phyloP scores from a whole-genome alignment of 441 rosid genomes.

The Pelargonium citronellum region DNA sequence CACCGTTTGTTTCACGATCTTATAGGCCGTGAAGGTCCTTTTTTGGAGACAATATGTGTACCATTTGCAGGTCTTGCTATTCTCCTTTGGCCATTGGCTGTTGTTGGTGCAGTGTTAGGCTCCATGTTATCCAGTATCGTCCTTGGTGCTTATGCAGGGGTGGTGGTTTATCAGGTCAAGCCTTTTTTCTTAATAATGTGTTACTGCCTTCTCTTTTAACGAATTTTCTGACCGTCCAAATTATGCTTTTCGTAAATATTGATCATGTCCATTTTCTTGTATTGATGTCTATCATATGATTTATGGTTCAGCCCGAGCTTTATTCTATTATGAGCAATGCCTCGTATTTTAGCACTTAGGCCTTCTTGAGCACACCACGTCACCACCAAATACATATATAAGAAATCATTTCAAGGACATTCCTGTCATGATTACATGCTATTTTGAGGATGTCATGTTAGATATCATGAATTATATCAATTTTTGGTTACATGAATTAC shows the following conservation, averaged over 20 bases:
- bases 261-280: background rate
- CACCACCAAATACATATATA: too few relatives aligned
- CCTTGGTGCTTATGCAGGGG: constrained; percentile 77
- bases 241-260: too few relatives aligned
- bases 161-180: constrained; percentile 71
- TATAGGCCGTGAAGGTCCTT: constrained; percentile 94
- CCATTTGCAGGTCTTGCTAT: constrained; percentile 94
- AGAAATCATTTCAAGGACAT: too few relatives aligned
- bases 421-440: too few relatives aligned
- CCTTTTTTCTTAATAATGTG: background rate
- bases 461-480: too few relatives aligned
- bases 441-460: too few relatives aligned
- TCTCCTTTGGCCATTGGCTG: constrained; percentile 91
- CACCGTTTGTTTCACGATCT: constrained; percentile 85
- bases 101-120: constrained; percentile 75
- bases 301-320: background rate
- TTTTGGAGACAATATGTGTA: constrained; percentile 92
- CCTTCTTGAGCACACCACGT: too few relatives aligned
- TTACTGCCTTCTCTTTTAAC: background rate
- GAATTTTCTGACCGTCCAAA: too few relatives aligned
- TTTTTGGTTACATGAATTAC: background rate
- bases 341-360: too few relatives aligned
- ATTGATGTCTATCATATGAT: background rate
- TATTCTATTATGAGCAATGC: too few relatives aligned
- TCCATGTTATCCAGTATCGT: constrained; percentile 67